Conservation (phyloP, 1,284 basidiomycete genomes). For the Abortiporus biennis region DNA sequence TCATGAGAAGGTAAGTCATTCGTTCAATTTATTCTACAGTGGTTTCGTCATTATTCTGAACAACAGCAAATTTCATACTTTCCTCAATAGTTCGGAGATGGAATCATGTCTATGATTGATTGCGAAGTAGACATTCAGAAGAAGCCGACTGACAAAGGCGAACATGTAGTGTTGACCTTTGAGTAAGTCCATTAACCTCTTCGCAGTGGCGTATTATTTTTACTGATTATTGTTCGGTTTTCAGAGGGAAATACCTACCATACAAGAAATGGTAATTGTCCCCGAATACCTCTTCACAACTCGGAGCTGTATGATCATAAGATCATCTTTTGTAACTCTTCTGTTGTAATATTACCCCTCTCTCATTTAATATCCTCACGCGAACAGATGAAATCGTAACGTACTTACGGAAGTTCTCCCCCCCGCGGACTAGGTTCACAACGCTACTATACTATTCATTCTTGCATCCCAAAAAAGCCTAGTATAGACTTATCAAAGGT, state of each 20-base stretch:
- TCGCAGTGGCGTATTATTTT: slow-evolving; percentile 6
- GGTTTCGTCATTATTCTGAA: neutral
- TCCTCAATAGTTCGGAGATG: slow-evolving; percentile 70
- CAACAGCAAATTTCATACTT: neutral
- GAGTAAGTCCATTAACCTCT: slow-evolving; percentile 64
- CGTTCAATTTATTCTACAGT: neutral
- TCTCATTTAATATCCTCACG: too few species aligned
- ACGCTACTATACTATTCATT: too few species aligned
- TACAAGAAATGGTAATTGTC: slow-evolving; percentile 62
- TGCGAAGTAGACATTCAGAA: slow-evolving; percentile 69
- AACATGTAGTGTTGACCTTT: slow-evolving; percentile 77
- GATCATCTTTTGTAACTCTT: too few species aligned
- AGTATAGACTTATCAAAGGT: too few species aligned
- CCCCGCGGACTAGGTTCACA: too few species aligned
- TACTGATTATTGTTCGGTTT: neutral
- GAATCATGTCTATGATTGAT: slow-evolving; percentile 90
- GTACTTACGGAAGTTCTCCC: too few species aligned
- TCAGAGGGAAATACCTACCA: slow-evolving; percentile 69
- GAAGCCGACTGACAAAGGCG: slow-evolving; percentile 78
- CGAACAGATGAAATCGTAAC: too few species aligned
- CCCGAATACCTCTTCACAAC: too few species aligned
- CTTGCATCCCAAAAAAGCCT: too few species aligned
- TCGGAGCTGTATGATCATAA: too few species aligned
- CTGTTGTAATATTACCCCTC: too few species aligned
- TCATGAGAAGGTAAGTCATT: slow-evolving; percentile 65